Base-by-base conservation (phyloP, 2,329 filamentous ascomycete genomes). In the Dryadomyces sulphureus region DNA sequence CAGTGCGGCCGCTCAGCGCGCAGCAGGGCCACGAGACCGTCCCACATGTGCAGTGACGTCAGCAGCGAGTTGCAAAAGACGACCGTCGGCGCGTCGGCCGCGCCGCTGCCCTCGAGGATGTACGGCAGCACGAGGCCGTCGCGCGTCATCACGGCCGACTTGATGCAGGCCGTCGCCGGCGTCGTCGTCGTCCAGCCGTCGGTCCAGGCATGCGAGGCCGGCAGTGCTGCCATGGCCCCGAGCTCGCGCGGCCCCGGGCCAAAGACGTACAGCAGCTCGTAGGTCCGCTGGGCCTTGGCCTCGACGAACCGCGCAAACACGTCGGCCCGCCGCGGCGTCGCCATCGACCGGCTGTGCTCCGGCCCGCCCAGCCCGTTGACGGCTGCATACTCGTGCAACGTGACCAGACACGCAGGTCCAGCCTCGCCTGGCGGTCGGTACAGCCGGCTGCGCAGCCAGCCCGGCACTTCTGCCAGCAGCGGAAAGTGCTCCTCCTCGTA, bases 1-100 rank as follows among this genome's bases (percentile, higher is more conserved):
- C 86, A 80, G 35, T 76, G 69, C 3, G 77, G 75, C 21, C 79
- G 75, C 34, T 73, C 56, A 0, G 63, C 59, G 43, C 72, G 70
- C 53, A 92, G 71, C n/a, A 75, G 64, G 1, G 66, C 63, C 1
- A 92, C 65, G 49, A 93, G 76, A 2, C 69, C 68, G 54, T 92
- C 82, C 87, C 87, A 94, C 73, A 94, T 92, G 59, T 75, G 69
- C 52, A 81, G 72, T 41, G 81, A 78, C 2, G 84, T 85, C 7
- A 94, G 73, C 43, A 94, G 79, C 1, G 82, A 89, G 67, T 93
- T 93, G 62, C 72, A 73, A 53, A 89, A 81, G 19, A 86, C 78
- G 11, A 94, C 69, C 0, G 82, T 73, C 0, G 86, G 86, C 0
- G 85, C 83, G 19, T 72, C 58, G 0, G 79, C 75, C 27, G 79